phyloP scores from a whole-genome alignment of 768 basidiomycete genomes.

The Lactifluus hygrophoroides region DNA sequence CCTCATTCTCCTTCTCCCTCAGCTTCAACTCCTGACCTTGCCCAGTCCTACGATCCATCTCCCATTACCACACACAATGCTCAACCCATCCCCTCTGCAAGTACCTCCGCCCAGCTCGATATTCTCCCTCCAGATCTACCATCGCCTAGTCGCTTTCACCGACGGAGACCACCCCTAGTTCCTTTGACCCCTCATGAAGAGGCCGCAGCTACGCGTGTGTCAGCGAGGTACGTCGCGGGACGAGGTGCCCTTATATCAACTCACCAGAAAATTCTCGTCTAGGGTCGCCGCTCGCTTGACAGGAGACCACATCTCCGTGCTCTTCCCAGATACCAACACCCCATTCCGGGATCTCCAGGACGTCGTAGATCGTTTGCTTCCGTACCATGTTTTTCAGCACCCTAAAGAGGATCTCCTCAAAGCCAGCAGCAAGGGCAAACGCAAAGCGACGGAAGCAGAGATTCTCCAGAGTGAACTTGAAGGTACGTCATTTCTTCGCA shows the following conservation, averaged over 20 bases:
- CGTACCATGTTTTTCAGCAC: slow-evolving; percentile 75
- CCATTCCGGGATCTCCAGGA: slow-evolving; percentile 58
- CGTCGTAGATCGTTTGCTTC: slow-evolving; percentile 61
- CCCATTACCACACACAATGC: neutral
- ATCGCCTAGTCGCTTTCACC: neutral
- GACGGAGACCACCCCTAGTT: slow-evolving; percentile 7
- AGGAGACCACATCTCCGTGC: slow-evolving; percentile 51
- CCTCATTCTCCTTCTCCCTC: slow-evolving; percentile 12
- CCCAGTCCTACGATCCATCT: neutral
- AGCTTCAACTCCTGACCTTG: slow-evolving; percentile 1
- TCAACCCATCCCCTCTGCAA: slow-evolving; percentile 5
- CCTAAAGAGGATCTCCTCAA: slow-evolving; percentile 53
- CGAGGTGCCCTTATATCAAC: neutral
- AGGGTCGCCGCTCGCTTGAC: slow-evolving; percentile 51
- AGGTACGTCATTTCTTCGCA: slow-evolving; percentile 31
- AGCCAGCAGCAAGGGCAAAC: slow-evolving; percentile 50
- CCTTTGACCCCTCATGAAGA: slow-evolving; percentile 15
- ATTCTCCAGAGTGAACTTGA: slow-evolving; percentile 40
- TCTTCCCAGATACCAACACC: slow-evolving; percentile 60
- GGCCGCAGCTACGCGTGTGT: slow-evolving; percentile 11
- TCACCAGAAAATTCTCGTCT: neutral
- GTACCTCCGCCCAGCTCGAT: slow-evolving; percentile 5
- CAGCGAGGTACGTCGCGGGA: slow-evolving; percentile 9
- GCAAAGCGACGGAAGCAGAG: slow-evolving; percentile 42
- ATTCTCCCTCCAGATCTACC: neutral